Percentiles rank a stretch among this genome's conserved stretches.
Evolutionary conservation across 1,139 yeast species (phyloP).

Genomic region (Candida neerlandica): DNA sequence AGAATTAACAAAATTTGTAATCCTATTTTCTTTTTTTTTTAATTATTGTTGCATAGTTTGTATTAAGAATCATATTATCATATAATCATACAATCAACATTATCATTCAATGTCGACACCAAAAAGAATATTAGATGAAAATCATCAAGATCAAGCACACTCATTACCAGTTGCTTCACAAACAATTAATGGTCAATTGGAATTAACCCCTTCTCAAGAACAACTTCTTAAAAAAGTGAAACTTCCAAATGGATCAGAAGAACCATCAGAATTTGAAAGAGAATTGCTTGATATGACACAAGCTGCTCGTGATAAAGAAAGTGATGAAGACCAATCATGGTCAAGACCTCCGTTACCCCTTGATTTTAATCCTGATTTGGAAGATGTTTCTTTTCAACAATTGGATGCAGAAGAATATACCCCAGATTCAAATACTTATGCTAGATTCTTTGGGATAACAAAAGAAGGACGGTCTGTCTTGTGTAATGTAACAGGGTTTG

Average conservation of each 20-base stretch:
- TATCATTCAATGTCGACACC: conserved; percentile 11
- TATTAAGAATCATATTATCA: too few relatives aligned
- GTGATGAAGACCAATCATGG: conserved; percentile 59
- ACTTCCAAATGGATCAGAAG: conserved; percentile 38
- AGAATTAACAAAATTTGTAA: conserved; percentile 1
- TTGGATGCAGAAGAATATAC: conserved; percentile 89
- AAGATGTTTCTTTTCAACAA: conserved; percentile 81
- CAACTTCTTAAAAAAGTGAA: conserved; percentile 39
- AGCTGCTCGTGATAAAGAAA: conserved; percentile 28
- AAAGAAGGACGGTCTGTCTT: conserved; percentile 83
- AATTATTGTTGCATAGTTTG: not conserved
- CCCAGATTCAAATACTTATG: conserved; percentile 58
- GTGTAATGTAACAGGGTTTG: conserved; percentile 86
- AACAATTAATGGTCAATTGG: conserved; percentile 22
- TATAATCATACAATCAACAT: not conserved
- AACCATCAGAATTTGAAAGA: conserved; percentile 65
- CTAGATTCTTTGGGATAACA: conserved; percentile 92
- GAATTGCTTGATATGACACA: conserved; percentile 64
- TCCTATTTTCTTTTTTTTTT: not conserved
- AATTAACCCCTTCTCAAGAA: conserved; percentile 32
- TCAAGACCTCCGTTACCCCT: conserved; percentile 56
- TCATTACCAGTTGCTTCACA: conserved; percentile 49
- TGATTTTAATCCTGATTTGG: conserved; percentile 47
- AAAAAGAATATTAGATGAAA: conserved; percentile 15
- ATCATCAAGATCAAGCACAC: conserved; percentile 18